A percentile compares a stretch with the other conserved stretches of the same genome.
Conservation (phyloP, 495 filamentous ascomycete genomes). For the Penicillium dipodomyicola region DNA sequence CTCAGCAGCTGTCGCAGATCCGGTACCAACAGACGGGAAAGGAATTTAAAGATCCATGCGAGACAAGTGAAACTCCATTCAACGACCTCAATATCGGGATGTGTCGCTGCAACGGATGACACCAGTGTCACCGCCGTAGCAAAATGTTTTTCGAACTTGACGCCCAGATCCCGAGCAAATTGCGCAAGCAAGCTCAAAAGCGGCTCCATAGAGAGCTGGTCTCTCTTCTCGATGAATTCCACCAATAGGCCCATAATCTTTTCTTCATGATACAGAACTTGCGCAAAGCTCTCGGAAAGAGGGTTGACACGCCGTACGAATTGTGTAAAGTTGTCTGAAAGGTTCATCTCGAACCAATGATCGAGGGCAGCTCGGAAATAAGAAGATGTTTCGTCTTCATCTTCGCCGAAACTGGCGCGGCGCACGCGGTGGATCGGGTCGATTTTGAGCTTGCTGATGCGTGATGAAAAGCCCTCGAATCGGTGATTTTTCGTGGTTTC, state of each 20-base stretch:
- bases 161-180: conserved; percentile 87
- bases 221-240: conserved; percentile 71
- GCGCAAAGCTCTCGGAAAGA: conserved; percentile 83
- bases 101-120: conserved; percentile 58
- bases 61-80: conserved; percentile 97
- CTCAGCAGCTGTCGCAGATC: conserved; percentile 81
- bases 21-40: conserved; percentile 78
- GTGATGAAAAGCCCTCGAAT: conserved; percentile 89
- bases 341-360: conserved; percentile 86
- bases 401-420: conserved; percentile 69
- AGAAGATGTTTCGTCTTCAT: conserved; percentile 69
- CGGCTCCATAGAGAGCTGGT: conserved; percentile 76
- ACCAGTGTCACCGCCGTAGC: conserved; percentile 66
- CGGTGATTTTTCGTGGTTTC: conserved; percentile 74
- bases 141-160: conserved; percentile 87
- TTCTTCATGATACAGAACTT: conserved; percentile 83
- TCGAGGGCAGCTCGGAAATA: conserved; percentile 79
- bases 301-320: conserved; percentile 72
- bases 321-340: conserved; percentile 71
- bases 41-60: conserved; percentile 95
- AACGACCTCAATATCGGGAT: conserved; percentile 70
- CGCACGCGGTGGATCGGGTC: conserved; percentile 87
- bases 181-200: conserved; percentile 79
- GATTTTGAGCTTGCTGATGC: conserved; percentile 90
- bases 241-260: conserved; percentile 77